These are phyloP conservation scores for Luffa aegyptiaca DNA, from an alignment of 306 rosid species.

Conservation along the genomic window DNA sequence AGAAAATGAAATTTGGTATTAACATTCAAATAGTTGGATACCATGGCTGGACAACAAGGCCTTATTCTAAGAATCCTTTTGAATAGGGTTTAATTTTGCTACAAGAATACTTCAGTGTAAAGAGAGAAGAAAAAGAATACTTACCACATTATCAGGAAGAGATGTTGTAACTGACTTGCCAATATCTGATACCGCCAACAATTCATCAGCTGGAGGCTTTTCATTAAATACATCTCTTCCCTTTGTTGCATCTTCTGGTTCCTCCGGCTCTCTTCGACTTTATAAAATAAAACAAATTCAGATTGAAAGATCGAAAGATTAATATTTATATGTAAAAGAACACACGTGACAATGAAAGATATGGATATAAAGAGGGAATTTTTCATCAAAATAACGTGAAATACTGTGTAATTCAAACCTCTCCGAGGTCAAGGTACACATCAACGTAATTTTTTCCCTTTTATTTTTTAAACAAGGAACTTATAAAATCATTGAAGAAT, in stretches of 20 bases:
- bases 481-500: background rate
- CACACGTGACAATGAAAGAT: background rate
- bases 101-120: background rate
- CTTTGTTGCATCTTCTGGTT: constrained; percentile 97
- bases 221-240: constrained; percentile 98
- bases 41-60: background rate
- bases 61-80: background rate
- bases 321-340: background rate
- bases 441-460: background rate
- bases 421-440: background rate
- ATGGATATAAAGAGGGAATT: background rate
- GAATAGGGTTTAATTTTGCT: background rate
- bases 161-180: constrained; percentile 87
- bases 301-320: constrained; percentile 1
- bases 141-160: constrained; percentile 95
- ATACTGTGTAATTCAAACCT: background rate
- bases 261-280: constrained; percentile 99
- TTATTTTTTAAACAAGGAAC: background rate
- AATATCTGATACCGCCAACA: constrained; percentile 88
- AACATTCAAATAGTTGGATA: background rate
- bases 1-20: background rate
- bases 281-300: constrained; percentile 16
- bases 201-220: constrained; percentile 97
- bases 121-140: constrained; percentile 17
- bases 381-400: background rate